Evolutionary conservation across 23 red algal species (phyloP), one percentile per base, ranked within the genome.

Genomic region (Cyanidiococcus yangmingshanensis): DNA sequence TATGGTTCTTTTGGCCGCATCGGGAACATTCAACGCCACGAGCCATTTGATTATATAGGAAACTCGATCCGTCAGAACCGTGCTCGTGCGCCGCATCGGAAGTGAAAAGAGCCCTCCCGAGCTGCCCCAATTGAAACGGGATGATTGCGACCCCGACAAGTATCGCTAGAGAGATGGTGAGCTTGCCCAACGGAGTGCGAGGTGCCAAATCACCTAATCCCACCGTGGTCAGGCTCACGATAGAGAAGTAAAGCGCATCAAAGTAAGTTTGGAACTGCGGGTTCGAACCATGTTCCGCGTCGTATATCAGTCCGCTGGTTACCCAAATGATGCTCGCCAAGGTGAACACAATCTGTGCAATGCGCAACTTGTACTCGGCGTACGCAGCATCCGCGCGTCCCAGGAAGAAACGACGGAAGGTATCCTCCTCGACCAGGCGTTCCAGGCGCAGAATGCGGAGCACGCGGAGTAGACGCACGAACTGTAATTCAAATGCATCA

Each of bases 151-250:
- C 83, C 21, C 45, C 57, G 38, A 92, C 58, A 27, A 92, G 77
- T 18, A 86, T 83, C 63, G 76, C 87, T 21, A 79, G 40, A 2
- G 37, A 58, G 1, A 80, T 84, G 41, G 83, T 80, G 34, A 84
- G 27, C 34, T 85, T 85, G 40, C 82, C 79, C 12, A 58, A 41
- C 32, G 76, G 39, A 27, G 41, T 67, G 21, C 58, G 40, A 0
- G 75, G 75, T 16, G 83, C 57, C 24, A 82, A 36, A 75, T 90
- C 87, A 34, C 87, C 87, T 40, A 82, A 85, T 2, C 87, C 87
- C 2, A 90, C 87, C 31, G 87, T 90, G 18, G 87, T 85, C 21
- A 71, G 27, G 21, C 34, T 39, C 2, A 68, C 51, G 34, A 85
- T 63, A 1, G 78, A 26, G 54, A 89, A 83, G 57, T 89, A 83